Base-by-base conservation (phyloP, 2,329 filamentous ascomycete genomes). In the Elsinoe arachidis region DNA sequence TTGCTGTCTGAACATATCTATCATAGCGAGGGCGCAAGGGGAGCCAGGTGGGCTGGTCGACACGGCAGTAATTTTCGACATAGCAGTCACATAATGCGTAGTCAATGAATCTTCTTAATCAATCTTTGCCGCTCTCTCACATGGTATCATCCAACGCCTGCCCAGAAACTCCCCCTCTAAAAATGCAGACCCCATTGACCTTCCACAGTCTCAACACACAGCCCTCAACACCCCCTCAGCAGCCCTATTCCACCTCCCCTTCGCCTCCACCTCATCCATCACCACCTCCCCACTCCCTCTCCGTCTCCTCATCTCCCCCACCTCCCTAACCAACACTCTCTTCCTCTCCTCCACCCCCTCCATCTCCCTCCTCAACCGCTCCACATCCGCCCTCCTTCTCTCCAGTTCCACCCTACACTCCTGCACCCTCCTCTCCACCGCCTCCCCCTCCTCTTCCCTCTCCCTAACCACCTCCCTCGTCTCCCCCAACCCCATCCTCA, bases 191-290 rank as follows among this genome's bases (percentile, higher is more conserved):
- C 14, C 14, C 46, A 37, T 35, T 14, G 14, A 34, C 6, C 12
- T n/a, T n/a, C 1, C 15, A 4, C n/a, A 34, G 3, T 3, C 19
- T 35, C 51, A 56, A 43, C 54, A 33, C 72, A 87, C 82, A 59
- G 80, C 77, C 66, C 74, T 82, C 68, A 90, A 69, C 12, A 72
- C 79, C 7, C 74, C 73, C 66, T 90, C 86, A n/a, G 82, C 83
- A 15, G 84, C 84, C 62, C 82, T 80, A 72, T 84, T 83, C 88
- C 88, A 92, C 62, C 87, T 76, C 5, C 85, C 88, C 63, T 83
- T 79, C 70, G 88, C 85, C 68, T 91, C 88, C 33, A 90, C 86
- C 64, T 90, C 87, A 14, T 82, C 81, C 41, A 83, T 80, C 5
- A 84, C 85, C 49, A 35, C 17, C n/a, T 38, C 49, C 4, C 82